These are phyloP conservation scores for Perkinsus marinus DNA, from an alignment of 169 alveolate species.

Conservation along the genomic window DNA sequence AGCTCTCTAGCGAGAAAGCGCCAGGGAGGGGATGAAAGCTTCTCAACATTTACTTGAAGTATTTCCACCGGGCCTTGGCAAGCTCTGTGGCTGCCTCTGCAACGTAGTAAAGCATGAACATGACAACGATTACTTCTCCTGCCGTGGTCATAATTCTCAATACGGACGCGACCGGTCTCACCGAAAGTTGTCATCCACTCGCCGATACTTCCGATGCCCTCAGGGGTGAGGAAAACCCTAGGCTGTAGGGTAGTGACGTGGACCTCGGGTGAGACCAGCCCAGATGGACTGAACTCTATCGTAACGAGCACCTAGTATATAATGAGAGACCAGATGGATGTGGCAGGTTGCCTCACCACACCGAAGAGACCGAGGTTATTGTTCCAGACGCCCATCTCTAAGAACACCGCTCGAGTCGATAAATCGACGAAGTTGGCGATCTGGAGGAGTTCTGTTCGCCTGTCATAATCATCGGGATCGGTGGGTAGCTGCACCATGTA, in stretches of 20 bases:
- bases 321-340: not conserved
- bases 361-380: not conserved
- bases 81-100: not conserved
- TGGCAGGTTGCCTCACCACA: not conserved
- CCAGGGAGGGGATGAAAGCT: not conserved
- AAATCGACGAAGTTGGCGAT: not conserved
- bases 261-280: not conserved
- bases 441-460: not conserved
- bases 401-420: not conserved
- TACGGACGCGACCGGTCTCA: not conserved
- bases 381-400: not conserved
- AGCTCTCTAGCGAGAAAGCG: too few species aligned
- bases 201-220: not conserved
- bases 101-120: not conserved
- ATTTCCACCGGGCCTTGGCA: not conserved
- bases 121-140: not conserved
- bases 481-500: not conserved
- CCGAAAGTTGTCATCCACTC: not conserved
- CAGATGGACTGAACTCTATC: not conserved
- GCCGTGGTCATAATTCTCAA: not conserved
- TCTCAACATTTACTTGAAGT: not conserved
- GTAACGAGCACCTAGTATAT: not conserved
- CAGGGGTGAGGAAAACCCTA: not conserved
- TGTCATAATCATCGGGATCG: not conserved
- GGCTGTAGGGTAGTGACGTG: not conserved